These are phyloP conservation scores for Botryococcus braunii DNA, from an alignment of 163 green algal species.

Conservation along the genomic window DNA sequence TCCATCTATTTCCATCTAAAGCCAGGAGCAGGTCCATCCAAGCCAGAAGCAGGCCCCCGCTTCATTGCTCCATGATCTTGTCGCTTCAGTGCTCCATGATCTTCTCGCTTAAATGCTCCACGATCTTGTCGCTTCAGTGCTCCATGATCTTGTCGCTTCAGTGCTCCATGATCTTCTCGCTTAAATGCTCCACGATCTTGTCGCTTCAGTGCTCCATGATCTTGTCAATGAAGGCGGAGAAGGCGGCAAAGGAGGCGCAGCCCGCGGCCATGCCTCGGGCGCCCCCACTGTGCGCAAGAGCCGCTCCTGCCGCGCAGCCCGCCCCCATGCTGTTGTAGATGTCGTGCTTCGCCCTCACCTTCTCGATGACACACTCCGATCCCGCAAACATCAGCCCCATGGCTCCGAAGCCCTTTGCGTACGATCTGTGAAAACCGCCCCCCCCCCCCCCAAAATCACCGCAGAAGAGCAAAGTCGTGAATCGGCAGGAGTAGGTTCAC, in stretches of 20 bases:
- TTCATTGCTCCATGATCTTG: not conserved
- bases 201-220: constrained; percentile 56
- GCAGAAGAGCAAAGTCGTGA: not conserved
- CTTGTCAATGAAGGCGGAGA: constrained; percentile 77
- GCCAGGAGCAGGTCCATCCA: constrained; percentile 11
- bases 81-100: not conserved
- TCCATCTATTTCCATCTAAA: too few species aligned
- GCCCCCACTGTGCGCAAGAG: constrained; percentile 69
- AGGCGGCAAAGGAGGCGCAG: constrained; percentile 83
- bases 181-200: not conserved
- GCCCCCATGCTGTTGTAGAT: constrained; percentile 75
- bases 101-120: not conserved
- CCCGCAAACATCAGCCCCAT: constrained; percentile 88
- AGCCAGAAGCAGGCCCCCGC: constrained; percentile 8
- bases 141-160: not conserved
- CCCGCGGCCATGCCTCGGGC: constrained; percentile 80
- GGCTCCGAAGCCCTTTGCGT: constrained; percentile 88
- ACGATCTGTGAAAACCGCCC: constrained; percentile 42
- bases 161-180: not conserved
- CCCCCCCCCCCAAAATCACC: not conserved
- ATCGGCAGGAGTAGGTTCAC: not conserved
- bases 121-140: not conserved
- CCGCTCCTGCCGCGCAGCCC: constrained; percentile 80
- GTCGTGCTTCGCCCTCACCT: constrained; percentile 81
- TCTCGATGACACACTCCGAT: constrained; percentile 93